Conservation (phyloP, 108 stramenopile species). For the Nitzschia sp. region DNA sequence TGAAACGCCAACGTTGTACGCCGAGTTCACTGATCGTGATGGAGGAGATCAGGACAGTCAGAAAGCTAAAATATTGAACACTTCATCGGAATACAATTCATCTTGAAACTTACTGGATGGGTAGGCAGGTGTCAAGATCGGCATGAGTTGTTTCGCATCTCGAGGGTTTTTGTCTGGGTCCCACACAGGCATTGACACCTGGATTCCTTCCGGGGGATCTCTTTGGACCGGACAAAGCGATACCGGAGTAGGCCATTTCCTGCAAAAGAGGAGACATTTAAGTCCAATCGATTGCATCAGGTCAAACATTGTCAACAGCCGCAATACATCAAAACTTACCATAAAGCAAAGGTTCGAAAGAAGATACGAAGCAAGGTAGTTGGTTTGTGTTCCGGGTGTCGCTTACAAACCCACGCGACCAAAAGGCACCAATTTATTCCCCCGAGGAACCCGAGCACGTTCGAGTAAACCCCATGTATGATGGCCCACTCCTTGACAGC, state of each 20-base stretch:
- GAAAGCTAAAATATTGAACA: background rate
- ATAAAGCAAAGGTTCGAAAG: slow-evolving; percentile 77
- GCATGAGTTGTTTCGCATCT: slow-evolving; percentile 84
- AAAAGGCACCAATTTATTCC: slow-evolving; percentile 97
- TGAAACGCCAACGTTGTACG: slow-evolving; percentile 92
- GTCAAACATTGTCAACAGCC: background rate
- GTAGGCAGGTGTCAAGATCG: slow-evolving; percentile 97
- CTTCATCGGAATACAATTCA: no score
- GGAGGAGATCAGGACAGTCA: background rate
- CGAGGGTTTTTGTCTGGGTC: slow-evolving; percentile 72
- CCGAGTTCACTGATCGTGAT: slow-evolving; percentile 76
- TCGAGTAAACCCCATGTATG: slow-evolving; percentile 90
- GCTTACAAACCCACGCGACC: slow-evolving; percentile 85
- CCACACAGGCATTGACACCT: slow-evolving; percentile 59
- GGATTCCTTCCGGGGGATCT: slow-evolving; percentile 23
- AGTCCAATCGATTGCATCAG: background rate
- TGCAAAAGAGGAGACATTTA: background rate
- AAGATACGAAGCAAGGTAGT: slow-evolving; percentile 64
- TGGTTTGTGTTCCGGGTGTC: slow-evolving; percentile 57
- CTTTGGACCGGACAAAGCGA: slow-evolving; percentile 15
- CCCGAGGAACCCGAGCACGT: slow-evolving; percentile 93
- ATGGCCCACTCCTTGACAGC: slow-evolving; percentile 92
- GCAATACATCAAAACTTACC: slow-evolving; percentile 40
- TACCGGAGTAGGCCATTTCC: slow-evolving; percentile 21
- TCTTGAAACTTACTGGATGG: slow-evolving; percentile 80